phyloP scores from a whole-genome alignment of 805 yeast species.

The Yamadazyma kitorensis region DNA sequence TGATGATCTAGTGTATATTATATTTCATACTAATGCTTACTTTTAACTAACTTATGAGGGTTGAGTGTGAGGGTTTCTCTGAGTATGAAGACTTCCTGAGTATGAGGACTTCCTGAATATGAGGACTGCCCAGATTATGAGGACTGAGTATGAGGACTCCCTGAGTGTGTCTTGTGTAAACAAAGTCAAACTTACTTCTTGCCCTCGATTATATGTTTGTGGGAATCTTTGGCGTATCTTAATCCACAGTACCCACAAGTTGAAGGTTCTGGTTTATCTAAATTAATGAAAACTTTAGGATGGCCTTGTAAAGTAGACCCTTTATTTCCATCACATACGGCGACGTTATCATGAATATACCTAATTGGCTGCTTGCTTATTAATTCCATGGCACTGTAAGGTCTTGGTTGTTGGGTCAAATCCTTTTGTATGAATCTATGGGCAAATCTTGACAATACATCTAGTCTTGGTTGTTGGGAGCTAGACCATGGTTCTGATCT shows the following conservation, averaged over 20 bases:
- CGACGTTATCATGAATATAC: conserved; percentile 56
- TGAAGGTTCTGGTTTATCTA: conserved; percentile 70
- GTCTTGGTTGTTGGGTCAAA: conserved; percentile 66
- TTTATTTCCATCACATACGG: conserved; percentile 81
- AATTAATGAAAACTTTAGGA: conserved; percentile 77
- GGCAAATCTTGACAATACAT: conserved; percentile 52
- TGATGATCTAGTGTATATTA: too few species aligned
- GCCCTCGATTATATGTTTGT: conserved; percentile 36
- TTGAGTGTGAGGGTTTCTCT: too few species aligned
- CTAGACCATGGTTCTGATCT: conserved; percentile 67
- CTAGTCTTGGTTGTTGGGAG: conserved; percentile 60
- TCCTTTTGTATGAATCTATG: conserved; percentile 69
- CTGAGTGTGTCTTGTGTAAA: too few species aligned
- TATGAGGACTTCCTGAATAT: too few species aligned
- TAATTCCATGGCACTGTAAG: conserved; percentile 81
- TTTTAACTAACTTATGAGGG: too few species aligned
- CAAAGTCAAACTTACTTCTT: conserved; percentile 2
- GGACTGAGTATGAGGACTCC: too few species aligned
- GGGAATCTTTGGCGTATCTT: conserved; percentile 57
- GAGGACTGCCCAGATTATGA: too few species aligned
- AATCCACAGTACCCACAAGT: conserved; percentile 83
- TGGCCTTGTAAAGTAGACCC: conserved; percentile 72
- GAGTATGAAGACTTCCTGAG: too few species aligned
- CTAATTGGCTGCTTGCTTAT: conserved; percentile 71
- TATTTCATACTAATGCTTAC: too few species aligned